A percentile compares a stretch with the other conserved stretches of the same genome.
These are phyloP conservation scores for Henckelia pumila DNA, from an alignment of 257 asterid genomes.

Conservation along the genomic window DNA sequence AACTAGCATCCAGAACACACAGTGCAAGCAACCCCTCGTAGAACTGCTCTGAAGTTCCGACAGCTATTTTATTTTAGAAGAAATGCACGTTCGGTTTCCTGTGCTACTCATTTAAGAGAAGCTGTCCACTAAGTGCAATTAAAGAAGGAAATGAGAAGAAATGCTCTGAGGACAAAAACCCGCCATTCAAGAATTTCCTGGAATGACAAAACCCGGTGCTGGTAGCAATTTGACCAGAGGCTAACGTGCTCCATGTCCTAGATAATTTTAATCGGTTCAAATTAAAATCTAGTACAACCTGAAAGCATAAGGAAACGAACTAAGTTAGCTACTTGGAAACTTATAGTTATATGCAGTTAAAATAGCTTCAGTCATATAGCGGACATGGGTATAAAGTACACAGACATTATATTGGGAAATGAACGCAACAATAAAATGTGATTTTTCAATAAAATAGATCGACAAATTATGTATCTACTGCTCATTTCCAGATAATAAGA, in stretches of 20 bases:
- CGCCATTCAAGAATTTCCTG: conserved; percentile 90
- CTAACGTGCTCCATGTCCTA: conserved; percentile 89
- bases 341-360: conserved; percentile 17
- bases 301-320: conserved; percentile 19
- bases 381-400: no score
- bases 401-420: background rate
- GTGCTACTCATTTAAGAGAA: conserved; percentile 45
- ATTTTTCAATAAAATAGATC: background rate
- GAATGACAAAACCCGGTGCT: conserved; percentile 61
- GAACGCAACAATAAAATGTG: background rate
- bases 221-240: conserved; percentile 72
- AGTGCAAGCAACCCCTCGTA: conserved; percentile 46
- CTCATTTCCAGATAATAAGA: background rate
- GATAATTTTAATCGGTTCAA: conserved; percentile 42
- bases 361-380: conserved; percentile 1
- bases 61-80: conserved; percentile 49
- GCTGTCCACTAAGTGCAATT: conserved; percentile 76
- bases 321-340: background rate
- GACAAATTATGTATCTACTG: background rate
- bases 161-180: conserved; percentile 66
- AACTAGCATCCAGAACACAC: conserved; percentile 11
- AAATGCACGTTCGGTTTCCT: conserved; percentile 51
- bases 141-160: conserved; percentile 81
- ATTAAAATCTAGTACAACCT: conserved; percentile 52
- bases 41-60: conserved; percentile 48